A percentile compares a stretch with the other conserved stretches of the same genome.
phyloP scores from a whole-genome alignment of 768 basidiomycete genomes.

The Myochromella boudieri region DNA sequence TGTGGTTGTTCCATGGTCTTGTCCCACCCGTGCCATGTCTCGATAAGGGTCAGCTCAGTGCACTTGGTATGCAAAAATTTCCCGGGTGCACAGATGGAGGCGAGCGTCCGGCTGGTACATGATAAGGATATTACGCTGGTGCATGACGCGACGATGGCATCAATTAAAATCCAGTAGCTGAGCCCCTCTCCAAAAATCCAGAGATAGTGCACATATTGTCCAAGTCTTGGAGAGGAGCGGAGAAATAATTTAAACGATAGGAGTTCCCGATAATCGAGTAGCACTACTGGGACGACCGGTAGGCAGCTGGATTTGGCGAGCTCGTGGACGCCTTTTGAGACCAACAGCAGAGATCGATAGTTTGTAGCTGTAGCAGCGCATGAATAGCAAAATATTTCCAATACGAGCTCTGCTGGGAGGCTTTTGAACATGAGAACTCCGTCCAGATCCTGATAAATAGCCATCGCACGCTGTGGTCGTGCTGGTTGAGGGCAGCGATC shows the following conservation, averaged over 20 bases:
- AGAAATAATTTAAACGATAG: constrained; percentile 14
- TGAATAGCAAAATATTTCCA: constrained; percentile 16
- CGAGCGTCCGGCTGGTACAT: constrained; percentile 12
- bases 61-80: constrained; percentile 11
- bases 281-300: constrained; percentile 14
- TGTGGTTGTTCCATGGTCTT: constrained; percentile 4
- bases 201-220: constrained; percentile 12
- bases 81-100: constrained; percentile 8
- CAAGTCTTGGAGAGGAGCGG: constrained; percentile 1
- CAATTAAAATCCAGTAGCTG: constrained; percentile 8
- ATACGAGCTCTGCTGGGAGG: constrained; percentile 11
- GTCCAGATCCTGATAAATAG: no score
- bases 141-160: constrained; percentile 11
- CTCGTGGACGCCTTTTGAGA: constrained; percentile 12
- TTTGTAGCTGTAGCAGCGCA: constrained; percentile 6
- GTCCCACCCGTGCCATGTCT: constrained; percentile 13
- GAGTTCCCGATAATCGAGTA: constrained; percentile 7
- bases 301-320: constrained; percentile 11
- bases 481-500: no score
- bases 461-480: no score
- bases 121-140: constrained; percentile 9
- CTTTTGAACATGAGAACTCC: no score
- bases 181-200: constrained; percentile 15
- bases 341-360: constrained; percentile 17
- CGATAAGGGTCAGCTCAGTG: constrained; percentile 14